phyloP scores from a whole-genome alignment of 805 yeast species.

The Kodamaea kakaduensis region DNA sequence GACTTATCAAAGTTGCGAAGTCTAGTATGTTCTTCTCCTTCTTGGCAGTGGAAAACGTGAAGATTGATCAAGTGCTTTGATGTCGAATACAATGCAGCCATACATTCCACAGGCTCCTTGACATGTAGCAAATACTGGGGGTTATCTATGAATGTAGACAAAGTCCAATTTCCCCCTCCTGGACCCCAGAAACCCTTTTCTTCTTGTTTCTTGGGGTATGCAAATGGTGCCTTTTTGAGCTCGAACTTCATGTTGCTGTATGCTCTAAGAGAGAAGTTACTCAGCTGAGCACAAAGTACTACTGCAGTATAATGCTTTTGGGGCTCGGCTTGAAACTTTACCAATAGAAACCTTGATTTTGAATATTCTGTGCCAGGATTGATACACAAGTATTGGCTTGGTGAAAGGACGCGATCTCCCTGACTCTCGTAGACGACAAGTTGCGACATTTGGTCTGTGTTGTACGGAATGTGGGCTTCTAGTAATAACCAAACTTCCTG shows the following conservation, averaged over 20 bases:
- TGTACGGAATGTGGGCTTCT: conserved; percentile 42
- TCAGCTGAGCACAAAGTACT: conserved; percentile 11
- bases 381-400: conserved; percentile 20
- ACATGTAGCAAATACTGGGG: conserved; percentile 47
- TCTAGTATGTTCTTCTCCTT: conserved; percentile 18
- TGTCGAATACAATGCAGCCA: conserved; percentile 21
- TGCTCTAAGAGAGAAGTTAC: conserved; percentile 26
- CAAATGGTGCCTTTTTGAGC: conserved; percentile 29
- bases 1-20: conserved; percentile 20
- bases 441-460: conserved; percentile 10
- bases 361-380: conserved; percentile 23
- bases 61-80: conserved; percentile 26
- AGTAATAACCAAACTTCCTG: conserved; percentile 42
- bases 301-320: conserved; percentile 26
- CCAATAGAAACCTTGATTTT: conserved; percentile 35
- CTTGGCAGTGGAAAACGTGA: conserved; percentile 42
- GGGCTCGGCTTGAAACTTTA: conserved; percentile 28
- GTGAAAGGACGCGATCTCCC: conserved; percentile 29
- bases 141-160: conserved; percentile 44
- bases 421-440: conserved; percentile 21
- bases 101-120: conserved; percentile 11
- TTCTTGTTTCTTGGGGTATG: conserved; percentile 16
- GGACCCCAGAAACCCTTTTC: conserved; percentile 44
- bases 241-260: conserved; percentile 24
- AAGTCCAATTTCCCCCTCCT: conserved; percentile 55